Conservation (phyloP, 305 asterid species). For the Solanum hybrid region DNA sequence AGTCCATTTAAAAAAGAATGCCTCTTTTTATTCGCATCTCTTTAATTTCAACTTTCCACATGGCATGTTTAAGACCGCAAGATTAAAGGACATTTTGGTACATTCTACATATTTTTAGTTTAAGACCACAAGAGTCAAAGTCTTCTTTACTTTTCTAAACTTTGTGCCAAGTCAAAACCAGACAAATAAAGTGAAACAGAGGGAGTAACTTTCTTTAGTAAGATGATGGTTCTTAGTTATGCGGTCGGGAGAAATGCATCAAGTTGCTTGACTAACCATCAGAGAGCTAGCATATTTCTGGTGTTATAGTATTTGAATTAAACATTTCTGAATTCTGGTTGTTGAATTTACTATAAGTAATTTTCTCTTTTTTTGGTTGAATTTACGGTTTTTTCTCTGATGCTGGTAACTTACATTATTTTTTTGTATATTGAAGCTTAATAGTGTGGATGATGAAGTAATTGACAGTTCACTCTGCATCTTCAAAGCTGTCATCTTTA, state of each 20-base stretch:
- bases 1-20: neutral
- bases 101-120: neutral
- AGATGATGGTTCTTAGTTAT: neutral
- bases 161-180: neutral
- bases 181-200: neutral
- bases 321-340: neutral
- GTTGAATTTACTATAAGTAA: neutral
- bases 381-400: neutral
- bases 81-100: neutral
- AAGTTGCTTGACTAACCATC: neutral
- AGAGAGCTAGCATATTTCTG: constrained; percentile 1
- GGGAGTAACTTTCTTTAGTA: neutral
- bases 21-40: neutral
- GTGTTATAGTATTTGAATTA: neutral
- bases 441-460: constrained; percentile 56
- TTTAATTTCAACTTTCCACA: neutral
- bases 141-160: neutral
- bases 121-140: neutral
- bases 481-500: constrained; percentile 63
- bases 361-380: neutral
- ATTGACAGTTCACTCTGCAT: constrained; percentile 61
- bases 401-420: neutral
- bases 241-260: neutral
- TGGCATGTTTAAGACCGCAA: neutral
- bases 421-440: constrained; percentile 45